Base-by-base conservation (phyloP, 148 eudicot species). In the Arbutus unedo region DNA sequence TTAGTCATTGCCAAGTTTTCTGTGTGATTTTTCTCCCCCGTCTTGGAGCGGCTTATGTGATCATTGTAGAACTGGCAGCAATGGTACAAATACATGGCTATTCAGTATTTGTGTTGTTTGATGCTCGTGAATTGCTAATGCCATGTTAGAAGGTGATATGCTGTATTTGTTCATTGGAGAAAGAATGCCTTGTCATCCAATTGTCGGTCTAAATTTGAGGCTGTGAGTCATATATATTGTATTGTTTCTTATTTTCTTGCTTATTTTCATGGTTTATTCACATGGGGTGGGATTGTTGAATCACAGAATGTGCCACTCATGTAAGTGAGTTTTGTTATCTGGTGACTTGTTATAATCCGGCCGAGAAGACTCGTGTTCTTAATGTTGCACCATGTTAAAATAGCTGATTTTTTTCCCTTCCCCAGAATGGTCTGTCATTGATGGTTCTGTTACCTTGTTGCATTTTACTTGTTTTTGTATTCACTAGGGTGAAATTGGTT, bases 1-100 rank as follows among this genome's bases (percentile, higher is more conserved):
- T 81, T 94, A 79, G 59, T 94, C 60, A 89, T 96, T 53, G 95
- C 97, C 68, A 90, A 74, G 85, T 89, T 93, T 82, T 87, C 92
- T 8, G 77, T 80, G 62, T 92, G 87, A 90, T 25, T 78, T 83
- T 54, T 66, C n/a, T 51, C 51, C 5, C 53, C 38, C 21, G 31
- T 77, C 25, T 43, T 6, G 14, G 53, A 53, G 44, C 5, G 9
- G 49, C 41, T 81, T 53, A n/a, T 51, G 11, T 6, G 11, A 81
- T 53, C 31, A 38, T 16, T 38, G 49, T 48, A 15, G 45, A 67
- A 51, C 47, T 43, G 48, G 72, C 13, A 79, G 47, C 64, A 51
- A 19, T 6, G 48, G 60, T 48, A 25, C 25, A 62, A 25, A n/a
- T 64, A 15, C 74, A 7, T 13, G 3, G 57, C 57, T 31, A 79